Conservation (phyloP, 768 basidiomycete genomes). For the Tricholoma bakamatsutake region DNA sequence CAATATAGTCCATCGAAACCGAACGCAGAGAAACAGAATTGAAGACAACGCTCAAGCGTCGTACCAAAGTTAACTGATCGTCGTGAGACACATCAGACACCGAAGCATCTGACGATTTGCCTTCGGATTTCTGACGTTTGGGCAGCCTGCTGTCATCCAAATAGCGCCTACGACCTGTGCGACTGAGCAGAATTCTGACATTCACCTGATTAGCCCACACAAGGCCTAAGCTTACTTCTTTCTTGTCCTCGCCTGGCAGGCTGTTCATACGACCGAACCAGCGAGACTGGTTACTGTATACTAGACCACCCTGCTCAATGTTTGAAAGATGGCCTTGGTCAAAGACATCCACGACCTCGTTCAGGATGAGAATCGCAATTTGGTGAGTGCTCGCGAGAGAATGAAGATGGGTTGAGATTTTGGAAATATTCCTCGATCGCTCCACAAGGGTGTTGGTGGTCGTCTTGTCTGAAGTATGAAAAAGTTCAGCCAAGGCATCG, state of each 20-base stretch:
- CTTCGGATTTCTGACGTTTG: conserved; percentile 24
- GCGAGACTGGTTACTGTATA: conserved; percentile 68
- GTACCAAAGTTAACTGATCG: conserved; percentile 47
- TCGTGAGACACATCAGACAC: conserved; percentile 13
- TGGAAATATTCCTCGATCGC: conserved; percentile 63
- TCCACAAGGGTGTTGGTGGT: conserved; percentile 59
- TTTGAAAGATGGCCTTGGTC: conserved; percentile 22
- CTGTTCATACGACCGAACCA: conserved; percentile 70
- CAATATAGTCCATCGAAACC: conserved; percentile 67
- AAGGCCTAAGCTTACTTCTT: conserved; percentile 83
- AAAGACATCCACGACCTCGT: conserved; percentile 86
- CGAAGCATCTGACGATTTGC: neutral
- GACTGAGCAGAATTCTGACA: conserved; percentile 72
- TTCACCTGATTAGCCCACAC: conserved; percentile 95
- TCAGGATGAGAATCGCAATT: conserved; percentile 78
- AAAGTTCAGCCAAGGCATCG: conserved; percentile 84
- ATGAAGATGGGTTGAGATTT: conserved; percentile 69
- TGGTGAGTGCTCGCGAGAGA: conserved; percentile 54
- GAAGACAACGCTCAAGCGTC: conserved; percentile 75
- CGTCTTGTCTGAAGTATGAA: conserved; percentile 59
- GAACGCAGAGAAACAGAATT: conserved; percentile 49
- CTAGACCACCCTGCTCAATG: conserved; percentile 30
- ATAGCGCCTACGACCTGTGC: conserved; percentile 65
- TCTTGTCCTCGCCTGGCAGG: conserved; percentile 50
- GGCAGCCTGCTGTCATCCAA: conserved; percentile 27